Evolutionary conservation across 768 basidiomycete species (phyloP), one percentile per base, ranked within the genome.

Genomic region (Cystoderma amianthinum): DNA sequence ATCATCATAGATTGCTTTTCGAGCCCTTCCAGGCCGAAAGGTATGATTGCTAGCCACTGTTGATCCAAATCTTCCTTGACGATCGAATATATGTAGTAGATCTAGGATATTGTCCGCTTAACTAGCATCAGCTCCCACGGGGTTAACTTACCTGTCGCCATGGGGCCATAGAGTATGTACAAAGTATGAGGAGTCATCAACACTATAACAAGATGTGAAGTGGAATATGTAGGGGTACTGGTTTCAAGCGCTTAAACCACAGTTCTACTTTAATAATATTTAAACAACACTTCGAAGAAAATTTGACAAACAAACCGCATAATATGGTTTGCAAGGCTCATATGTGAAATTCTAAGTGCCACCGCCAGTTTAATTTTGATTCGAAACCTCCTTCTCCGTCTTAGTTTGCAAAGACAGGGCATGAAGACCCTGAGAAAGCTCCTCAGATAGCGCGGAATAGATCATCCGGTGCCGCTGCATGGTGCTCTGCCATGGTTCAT

Each of bases 381-480:
- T 39, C 36, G 42, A 34, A 36, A 48, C 48, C 49, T 78, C 89
- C 44, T 72, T 70, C 38, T 71, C 65, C 6, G 87, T 88, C 61
- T 74, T 80, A 12, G 88, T 85, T 43, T 78, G 77, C 51, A 92
- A 60, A 12, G 84, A 85, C 32, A 92, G 64, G 0, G 89, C 81
- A 52, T 92, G 89, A 21, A 92, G 59, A 3, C 88, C 87, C 43
- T 70, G 66, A 18, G 72, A 57, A 35, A 92, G 64, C 55, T 92
- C 85, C 22, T 83, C 80, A 15, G 80, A 71, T 22, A 92, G 67
- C 2, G 80, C 76, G 5, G 75, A 68, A 58, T 90, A 80, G 36
- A 92, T 73, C 67, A 91, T 72, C 36, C 87, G 74, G 62, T 92
- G 89, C 36, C 89, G 78, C 55, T 89, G 83, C 65, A 91, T 76